phyloP scores from a whole-genome alignment of 2,329 filamentous ascomycete genomes.

The Fusarium nelsonii region DNA sequence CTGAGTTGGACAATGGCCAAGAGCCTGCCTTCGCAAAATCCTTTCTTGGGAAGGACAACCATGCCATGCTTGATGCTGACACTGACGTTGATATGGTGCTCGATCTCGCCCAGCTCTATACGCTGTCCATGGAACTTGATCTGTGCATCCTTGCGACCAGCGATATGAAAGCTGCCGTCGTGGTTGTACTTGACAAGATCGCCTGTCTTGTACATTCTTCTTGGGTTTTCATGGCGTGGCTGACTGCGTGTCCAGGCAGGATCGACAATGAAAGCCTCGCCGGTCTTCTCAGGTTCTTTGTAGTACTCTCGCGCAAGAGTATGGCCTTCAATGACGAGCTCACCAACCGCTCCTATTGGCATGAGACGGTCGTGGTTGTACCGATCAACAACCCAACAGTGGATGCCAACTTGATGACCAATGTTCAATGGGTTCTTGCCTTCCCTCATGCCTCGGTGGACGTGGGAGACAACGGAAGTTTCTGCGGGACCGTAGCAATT shows the following conservation, averaged over 20 bases:
- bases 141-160: slow-evolving; percentile 49
- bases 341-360: slow-evolving; percentile 51
- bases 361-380: slow-evolving; percentile 46
- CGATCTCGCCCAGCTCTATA: slow-evolving; percentile 51
- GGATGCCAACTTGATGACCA: slow-evolving; percentile 31
- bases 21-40: slow-evolving; percentile 33
- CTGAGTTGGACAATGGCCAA: slow-evolving; percentile 30
- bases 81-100: slow-evolving; percentile 46
- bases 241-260: slow-evolving; percentile 28
- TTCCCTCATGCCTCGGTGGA: slow-evolving; percentile 28
- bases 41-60: slow-evolving; percentile 31
- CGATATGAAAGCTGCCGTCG: slow-evolving; percentile 43
- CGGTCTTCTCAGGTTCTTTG: slow-evolving; percentile 54
- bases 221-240: accelerated
- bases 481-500: slow-evolving; percentile 45
- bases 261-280: slow-evolving; percentile 46
- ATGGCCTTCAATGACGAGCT: slow-evolving; percentile 53
- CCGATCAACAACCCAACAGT: slow-evolving; percentile 48
- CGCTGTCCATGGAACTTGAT: slow-evolving; percentile 53
- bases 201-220: slow-evolving; percentile 43
- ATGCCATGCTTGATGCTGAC: slow-evolving; percentile 41
- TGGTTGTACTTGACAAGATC: slow-evolving; percentile 47
- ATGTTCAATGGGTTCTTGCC: slow-evolving; percentile 42
- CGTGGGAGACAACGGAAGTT: slow-evolving; percentile 39
- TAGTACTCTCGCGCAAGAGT: slow-evolving; percentile 65